phyloP scores from a whole-genome alignment of 2,329 filamentous ascomycete genomes.

The Xylariales sp. region DNA sequence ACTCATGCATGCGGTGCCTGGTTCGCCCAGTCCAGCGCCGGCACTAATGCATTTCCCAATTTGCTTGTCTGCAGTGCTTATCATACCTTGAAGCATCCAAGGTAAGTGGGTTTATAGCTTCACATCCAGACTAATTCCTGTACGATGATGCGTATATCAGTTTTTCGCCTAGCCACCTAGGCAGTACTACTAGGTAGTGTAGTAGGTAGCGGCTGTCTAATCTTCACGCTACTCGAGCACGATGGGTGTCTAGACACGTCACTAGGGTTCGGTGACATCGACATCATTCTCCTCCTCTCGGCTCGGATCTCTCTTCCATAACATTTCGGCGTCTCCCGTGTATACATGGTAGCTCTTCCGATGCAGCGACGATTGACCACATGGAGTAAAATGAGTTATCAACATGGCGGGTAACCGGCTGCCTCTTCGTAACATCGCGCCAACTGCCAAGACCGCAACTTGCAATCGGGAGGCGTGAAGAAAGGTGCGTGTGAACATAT shows the following conservation, averaged over 20 bases:
- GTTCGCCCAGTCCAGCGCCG: conserved; percentile 3
- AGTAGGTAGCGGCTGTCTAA: neutral
- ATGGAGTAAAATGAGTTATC: conserved; percentile 6
- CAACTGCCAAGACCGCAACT: conserved; percentile 14
- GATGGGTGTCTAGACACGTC: conserved; percentile 3
- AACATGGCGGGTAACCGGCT: neutral
- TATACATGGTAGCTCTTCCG: neutral
- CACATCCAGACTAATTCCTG: neutral
- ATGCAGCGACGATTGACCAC: neutral
- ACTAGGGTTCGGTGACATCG: neutral
- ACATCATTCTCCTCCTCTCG: too few species aligned
- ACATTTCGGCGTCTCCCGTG: neutral
- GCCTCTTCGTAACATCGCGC: neutral
- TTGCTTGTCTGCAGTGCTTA: conserved; percentile 7
- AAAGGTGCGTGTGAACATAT: neutral
- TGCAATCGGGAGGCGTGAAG: neutral
- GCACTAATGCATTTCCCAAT: conserved; percentile 8
- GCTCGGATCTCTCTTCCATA: neutral
- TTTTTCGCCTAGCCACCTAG: neutral
- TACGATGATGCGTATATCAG: conserved; percentile 10
- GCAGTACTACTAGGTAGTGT: too few species aligned
- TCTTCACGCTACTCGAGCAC: neutral
- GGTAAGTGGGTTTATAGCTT: neutral
- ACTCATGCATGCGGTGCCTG: conserved; percentile 20
- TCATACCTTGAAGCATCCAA: conserved; percentile 2